Conservation (phyloP, 106 monocot genomes). For the Dendrobium huoshanense region DNA sequence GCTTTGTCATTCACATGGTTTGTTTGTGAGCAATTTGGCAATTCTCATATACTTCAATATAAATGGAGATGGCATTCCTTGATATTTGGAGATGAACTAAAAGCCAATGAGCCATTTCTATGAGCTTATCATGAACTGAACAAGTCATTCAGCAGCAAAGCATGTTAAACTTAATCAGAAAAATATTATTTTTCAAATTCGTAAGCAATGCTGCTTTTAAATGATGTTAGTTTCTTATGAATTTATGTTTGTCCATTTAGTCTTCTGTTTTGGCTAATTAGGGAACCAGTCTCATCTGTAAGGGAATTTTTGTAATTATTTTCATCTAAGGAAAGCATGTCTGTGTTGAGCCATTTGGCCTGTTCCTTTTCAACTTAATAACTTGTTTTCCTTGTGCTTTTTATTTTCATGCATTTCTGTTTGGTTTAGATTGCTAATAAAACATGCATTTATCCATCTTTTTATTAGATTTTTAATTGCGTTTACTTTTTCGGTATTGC, state of each 20-base stretch:
- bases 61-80: background rate
- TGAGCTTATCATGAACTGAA: background rate
- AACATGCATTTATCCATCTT: background rate
- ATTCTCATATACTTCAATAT: background rate
- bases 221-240: background rate
- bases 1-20: background rate
- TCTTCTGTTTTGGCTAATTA: background rate
- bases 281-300: background rate
- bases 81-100: background rate
- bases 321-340: background rate
- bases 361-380: background rate
- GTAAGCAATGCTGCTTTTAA: background rate
- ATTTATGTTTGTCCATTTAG: background rate
- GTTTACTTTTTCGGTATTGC: background rate
- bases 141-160: background rate
- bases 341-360: background rate
- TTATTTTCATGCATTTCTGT: constrained; percentile 1
- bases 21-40: background rate
- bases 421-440: background rate
- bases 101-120: background rate
- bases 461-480: background rate
- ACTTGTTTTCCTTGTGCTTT: background rate
- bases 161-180: background rate
- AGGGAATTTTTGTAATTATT: background rate
- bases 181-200: background rate